These are phyloP conservation scores for Tetradesmus obliquus DNA, from an alignment of 139 green algal species.

Conservation along the genomic window DNA sequence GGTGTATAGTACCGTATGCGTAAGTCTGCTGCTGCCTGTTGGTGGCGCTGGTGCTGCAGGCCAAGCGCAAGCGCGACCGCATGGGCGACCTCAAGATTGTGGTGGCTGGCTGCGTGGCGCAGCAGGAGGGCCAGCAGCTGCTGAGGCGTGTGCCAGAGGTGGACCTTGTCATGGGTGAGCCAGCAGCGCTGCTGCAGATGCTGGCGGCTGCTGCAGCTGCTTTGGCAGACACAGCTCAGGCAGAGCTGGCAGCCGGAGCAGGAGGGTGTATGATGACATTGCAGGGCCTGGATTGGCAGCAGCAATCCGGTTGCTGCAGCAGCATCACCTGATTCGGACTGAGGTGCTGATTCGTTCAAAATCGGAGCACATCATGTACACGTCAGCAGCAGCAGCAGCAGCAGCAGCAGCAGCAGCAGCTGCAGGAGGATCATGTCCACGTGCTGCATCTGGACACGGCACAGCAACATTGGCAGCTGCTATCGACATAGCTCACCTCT, in stretches of 20 bases:
- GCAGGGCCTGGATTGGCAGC: too few relatives aligned
- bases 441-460: too few relatives aligned
- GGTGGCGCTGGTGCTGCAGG: slow-evolving; percentile 55
- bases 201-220: background rate
- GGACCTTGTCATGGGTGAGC: slow-evolving; percentile 96
- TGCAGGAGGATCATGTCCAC: too few relatives aligned
- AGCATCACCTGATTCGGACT: background rate
- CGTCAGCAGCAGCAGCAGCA: too few relatives aligned
- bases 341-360: too few relatives aligned
- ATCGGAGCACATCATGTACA: too few relatives aligned
- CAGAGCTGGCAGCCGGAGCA: background rate
- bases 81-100: slow-evolving; percentile 88
- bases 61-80: slow-evolving; percentile 84
- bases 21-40: background rate
- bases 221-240: background rate
- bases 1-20: too few relatives aligned
- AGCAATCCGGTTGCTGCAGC: background rate
- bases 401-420: too few relatives aligned
- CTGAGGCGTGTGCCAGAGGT: slow-evolving; percentile 95
- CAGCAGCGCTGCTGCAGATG: background rate
- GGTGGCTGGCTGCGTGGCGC: slow-evolving; percentile 92
- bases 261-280: too few relatives aligned
- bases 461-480: too few relatives aligned
- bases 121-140: slow-evolving; percentile 93
- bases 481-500: too few relatives aligned